These are phyloP conservation scores for Boletus semigastroideus DNA, from an alignment of 1,284 basidiomycete species.

Conservation along the genomic window DNA sequence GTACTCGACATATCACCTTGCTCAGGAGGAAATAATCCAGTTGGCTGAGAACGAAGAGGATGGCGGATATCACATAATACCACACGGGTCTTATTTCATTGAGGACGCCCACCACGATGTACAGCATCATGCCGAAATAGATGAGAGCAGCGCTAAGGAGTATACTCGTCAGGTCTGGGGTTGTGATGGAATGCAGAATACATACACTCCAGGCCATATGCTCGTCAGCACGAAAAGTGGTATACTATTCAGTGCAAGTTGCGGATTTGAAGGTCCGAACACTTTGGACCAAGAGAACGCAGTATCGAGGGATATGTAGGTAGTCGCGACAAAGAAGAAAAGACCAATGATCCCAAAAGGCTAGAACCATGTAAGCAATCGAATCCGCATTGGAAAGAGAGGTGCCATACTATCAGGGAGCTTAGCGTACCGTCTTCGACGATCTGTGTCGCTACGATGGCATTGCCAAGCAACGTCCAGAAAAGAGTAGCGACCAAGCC, in stretches of 20 bases:
- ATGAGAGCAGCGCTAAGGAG: constrained; percentile 56
- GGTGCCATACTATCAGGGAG: constrained; percentile 59
- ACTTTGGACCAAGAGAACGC: constrained; percentile 59
- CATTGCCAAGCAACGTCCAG: constrained; percentile 78
- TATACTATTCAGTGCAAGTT: constrained; percentile 55
- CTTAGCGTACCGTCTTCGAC: constrained; percentile 81
- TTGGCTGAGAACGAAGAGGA: constrained; percentile 74
- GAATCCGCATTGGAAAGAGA: not conserved
- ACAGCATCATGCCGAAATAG: constrained; percentile 73
- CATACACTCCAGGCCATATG: constrained; percentile 80
- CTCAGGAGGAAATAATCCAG: constrained; percentile 76
- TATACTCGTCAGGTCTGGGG: constrained; percentile 2
- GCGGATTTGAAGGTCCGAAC: constrained; percentile 62
- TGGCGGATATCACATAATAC: constrained; percentile 64
- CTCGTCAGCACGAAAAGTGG: constrained; percentile 77
- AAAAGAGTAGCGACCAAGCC: constrained; percentile 71
- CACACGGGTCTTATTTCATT: constrained; percentile 72
- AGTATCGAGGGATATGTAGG: constrained; percentile 79
- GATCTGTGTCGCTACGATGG: constrained; percentile 76
- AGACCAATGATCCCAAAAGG: constrained; percentile 61
- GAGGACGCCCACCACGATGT: constrained; percentile 69
- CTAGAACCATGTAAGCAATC: constrained; percentile 35
- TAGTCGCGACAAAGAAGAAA: constrained; percentile 66
- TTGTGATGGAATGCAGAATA: not conserved
- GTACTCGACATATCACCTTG: constrained; percentile 73